Percentiles rank a stretch among this genome's conserved stretches.
Conservation (phyloP, 176 grass and related monocot genomes). For the Alopecurus myosuroides region DNA sequence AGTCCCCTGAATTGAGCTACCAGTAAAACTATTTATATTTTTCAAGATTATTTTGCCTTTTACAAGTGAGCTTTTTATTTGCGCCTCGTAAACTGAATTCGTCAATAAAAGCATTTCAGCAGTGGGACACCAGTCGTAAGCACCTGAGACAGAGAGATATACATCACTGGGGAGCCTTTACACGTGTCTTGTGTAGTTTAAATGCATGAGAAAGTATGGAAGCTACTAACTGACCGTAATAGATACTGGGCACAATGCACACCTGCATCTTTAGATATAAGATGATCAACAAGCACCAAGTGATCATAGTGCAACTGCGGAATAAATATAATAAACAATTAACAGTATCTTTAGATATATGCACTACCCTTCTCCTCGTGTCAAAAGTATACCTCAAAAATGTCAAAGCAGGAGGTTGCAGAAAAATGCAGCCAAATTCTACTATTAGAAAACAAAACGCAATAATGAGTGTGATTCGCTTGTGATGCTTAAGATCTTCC, state of each 20-base stretch:
- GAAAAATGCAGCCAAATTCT: not conserved
- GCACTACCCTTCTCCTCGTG: not conserved
- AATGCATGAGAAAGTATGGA: not conserved
- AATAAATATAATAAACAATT: slow-evolving; percentile 30
- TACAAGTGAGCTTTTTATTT: slow-evolving; percentile 28
- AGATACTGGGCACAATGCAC: slow-evolving; percentile 76
- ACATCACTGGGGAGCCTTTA: not conserved
- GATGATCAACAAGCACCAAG: slow-evolving; percentile 72
- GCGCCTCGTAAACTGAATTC: slow-evolving; percentile 42
- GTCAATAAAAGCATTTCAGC: slow-evolving; percentile 62
- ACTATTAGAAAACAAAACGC: not conserved
- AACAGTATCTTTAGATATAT: slow-evolving; percentile 5
- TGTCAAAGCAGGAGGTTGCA: not conserved
- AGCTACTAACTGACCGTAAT: slow-evolving; percentile 56
- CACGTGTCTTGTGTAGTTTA: not conserved
- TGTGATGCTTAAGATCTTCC: not conserved
- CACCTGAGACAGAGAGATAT: slow-evolving; percentile 41
- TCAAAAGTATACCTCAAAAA: not conserved
- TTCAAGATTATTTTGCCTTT: too few relatives aligned
- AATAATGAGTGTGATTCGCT: not conserved
- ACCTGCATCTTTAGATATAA: slow-evolving; percentile 79
- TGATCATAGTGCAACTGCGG: slow-evolving; percentile 90
- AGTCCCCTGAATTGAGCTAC: slow-evolving; percentile 7
- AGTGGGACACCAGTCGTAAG: slow-evolving; percentile 55
- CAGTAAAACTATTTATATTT: too few relatives aligned